Percentiles rank a stretch among this genome's conserved stretches.
These are phyloP conservation scores for Claviceps maximensis DNA, from an alignment of 2,329 filamentous ascomycete species.

Conservation along the genomic window DNA sequence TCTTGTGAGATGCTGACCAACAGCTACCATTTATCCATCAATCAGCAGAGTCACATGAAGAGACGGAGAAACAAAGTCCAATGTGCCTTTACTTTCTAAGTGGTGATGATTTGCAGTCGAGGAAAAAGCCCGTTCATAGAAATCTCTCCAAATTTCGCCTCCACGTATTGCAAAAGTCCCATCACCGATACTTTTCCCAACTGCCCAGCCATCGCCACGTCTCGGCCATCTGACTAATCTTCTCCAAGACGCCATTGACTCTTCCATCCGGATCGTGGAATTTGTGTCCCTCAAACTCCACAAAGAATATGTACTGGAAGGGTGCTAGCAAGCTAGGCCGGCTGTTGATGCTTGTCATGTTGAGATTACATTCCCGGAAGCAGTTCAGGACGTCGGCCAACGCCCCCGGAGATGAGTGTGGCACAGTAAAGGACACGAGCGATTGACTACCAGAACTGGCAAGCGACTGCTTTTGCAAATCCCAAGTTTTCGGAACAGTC, in stretches of 20 bases:
- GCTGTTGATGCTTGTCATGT: slow-evolving; percentile 83
- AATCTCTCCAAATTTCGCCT: too few relatives aligned
- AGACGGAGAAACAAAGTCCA: not conserved
- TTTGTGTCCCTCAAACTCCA: slow-evolving; percentile 65
- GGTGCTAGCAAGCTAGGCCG: slow-evolving; percentile 59
- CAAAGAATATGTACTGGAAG: slow-evolving; percentile 92
- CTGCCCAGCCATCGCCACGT: slow-evolving; percentile 57
- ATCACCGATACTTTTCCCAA: slow-evolving; percentile 34
- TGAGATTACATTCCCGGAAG: slow-evolving; percentile 60
- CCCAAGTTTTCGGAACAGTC: slow-evolving; percentile 13
- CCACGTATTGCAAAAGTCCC: too few relatives aligned
- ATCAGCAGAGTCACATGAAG: not conserved
- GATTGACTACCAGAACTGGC: slow-evolving; percentile 42
- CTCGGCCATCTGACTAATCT: slow-evolving; percentile 44
- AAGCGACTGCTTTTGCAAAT: slow-evolving; percentile 14
- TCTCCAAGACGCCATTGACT: slow-evolving; percentile 47
- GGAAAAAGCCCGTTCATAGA: too few relatives aligned
- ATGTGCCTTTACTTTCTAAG: not conserved
- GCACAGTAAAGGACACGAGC: slow-evolving; percentile 70
- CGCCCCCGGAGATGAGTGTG: slow-evolving; percentile 66
- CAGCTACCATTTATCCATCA: not conserved
- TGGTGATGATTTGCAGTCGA: not conserved
- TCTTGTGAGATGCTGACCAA: not conserved
- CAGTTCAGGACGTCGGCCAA: slow-evolving; percentile 68
- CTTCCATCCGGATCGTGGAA: slow-evolving; percentile 36